phyloP scores from a whole-genome alignment of 306 rosid genomes.

The Quercus berberidifolia region DNA sequence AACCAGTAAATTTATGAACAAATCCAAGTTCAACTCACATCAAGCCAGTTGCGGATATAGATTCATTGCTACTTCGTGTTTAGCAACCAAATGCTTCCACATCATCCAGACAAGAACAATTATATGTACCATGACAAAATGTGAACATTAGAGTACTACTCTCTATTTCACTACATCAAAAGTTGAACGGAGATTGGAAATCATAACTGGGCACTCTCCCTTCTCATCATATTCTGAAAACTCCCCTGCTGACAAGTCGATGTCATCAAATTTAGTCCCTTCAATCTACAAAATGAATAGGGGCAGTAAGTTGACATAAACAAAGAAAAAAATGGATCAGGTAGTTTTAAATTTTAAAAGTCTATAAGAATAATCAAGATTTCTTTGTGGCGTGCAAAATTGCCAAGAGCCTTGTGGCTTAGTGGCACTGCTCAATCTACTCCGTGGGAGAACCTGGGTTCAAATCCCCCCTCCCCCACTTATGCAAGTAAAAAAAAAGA shows the following conservation, averaged over 20 bases:
- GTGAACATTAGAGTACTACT: slow-evolving; percentile 4
- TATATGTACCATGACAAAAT: slow-evolving; percentile 24
- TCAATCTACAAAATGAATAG: slow-evolving; percentile 41
- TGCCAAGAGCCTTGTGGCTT: neutral
- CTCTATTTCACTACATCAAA: slow-evolving; percentile 64
- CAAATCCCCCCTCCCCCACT: no score
- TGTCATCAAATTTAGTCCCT: slow-evolving; percentile 69
- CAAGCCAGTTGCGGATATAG: slow-evolving; percentile 17
- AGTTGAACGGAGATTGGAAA: slow-evolving; percentile 55
- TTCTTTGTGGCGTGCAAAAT: neutral
- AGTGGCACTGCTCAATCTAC: no score
- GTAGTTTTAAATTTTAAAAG: neutral
- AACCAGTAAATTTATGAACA: neutral
- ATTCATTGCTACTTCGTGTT: neutral
- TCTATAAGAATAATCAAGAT: neutral
- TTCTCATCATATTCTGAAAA: slow-evolving; percentile 84
- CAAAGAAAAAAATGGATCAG: neutral
- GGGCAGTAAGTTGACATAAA: slow-evolving; percentile 1
- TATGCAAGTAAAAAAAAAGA: no score
- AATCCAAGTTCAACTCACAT: neutral
- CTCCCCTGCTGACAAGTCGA: slow-evolving; percentile 74
- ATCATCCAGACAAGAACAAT: slow-evolving; percentile 19
- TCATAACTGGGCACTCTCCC: slow-evolving; percentile 88
- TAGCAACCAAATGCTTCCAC: slow-evolving; percentile 11
- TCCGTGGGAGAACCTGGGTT: no score